phyloP scores from a whole-genome alignment of 768 basidiomycete species.

The Mycena epipterygia region DNA sequence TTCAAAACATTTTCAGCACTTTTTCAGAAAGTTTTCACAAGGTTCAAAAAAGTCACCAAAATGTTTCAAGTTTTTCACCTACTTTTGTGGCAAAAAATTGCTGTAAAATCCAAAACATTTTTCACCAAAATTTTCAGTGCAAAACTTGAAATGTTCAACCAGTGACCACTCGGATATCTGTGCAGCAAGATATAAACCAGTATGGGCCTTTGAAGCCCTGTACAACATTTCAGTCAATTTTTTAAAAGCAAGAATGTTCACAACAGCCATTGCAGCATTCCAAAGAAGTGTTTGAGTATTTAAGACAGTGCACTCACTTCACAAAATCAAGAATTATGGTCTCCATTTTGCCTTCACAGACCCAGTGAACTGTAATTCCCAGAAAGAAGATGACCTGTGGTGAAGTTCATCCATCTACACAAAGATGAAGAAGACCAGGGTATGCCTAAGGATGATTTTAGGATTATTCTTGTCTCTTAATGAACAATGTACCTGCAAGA shows the following conservation, averaged over 20 bases:
- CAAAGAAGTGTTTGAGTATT: not conserved
- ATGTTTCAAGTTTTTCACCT: too few relatives aligned
- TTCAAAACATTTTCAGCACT: too few relatives aligned
- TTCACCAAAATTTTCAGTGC: too few relatives aligned
- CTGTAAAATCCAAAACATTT: too few relatives aligned
- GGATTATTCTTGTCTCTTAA: too few relatives aligned
- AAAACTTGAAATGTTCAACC: too few relatives aligned
- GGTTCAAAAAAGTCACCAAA: too few relatives aligned
- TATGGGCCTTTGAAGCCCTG: constrained; percentile 43
- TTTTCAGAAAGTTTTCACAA: too few relatives aligned
- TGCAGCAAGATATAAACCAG: constrained; percentile 43
- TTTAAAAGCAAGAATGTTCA: too few relatives aligned
- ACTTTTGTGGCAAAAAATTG: too few relatives aligned
- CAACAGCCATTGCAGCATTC: too few relatives aligned
- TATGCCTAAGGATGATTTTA: not conserved
- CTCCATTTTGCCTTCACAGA: constrained; percentile 35
- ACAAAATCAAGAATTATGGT: constrained; percentile 40
- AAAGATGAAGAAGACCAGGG: constrained; percentile 41
- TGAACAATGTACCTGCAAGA: not conserved
- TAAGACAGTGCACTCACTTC: constrained; percentile 20
- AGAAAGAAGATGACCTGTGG: constrained; percentile 45
- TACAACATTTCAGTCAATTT: not conserved
- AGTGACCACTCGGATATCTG: constrained; percentile 40
- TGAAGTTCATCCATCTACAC: constrained; percentile 48
- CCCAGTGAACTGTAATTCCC: constrained; percentile 41